Evolutionary conservation across 306 rosid species (phyloP).

Genomic region (Lathyrus oleraceus): DNA sequence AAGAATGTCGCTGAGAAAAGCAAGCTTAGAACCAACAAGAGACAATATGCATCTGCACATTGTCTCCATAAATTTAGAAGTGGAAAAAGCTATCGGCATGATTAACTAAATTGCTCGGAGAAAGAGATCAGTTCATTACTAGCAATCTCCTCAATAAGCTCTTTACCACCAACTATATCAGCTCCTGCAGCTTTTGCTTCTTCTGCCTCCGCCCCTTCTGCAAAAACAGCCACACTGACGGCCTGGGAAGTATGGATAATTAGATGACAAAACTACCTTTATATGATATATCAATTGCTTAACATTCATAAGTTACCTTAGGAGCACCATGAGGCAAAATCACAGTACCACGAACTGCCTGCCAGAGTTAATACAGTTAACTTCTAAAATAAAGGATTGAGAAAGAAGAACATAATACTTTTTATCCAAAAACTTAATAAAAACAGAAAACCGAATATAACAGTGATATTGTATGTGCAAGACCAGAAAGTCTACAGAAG

Average conservation of each 20-base stretch:
- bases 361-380: constrained; percentile 50
- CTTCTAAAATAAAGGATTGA: constrained; percentile 21
- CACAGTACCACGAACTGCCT: constrained; percentile 98
- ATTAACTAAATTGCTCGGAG: constrained; percentile 22
- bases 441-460: background rate
- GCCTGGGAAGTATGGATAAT: constrained; percentile 59
- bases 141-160: constrained; percentile 89
- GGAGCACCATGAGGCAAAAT: constrained; percentile 87
- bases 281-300: constrained; percentile 17
- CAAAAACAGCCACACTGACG: constrained; percentile 94
- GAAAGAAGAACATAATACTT: background rate
- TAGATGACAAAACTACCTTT: constrained; percentile 42
- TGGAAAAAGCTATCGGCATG: constrained; percentile 9
- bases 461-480: background rate
- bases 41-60: constrained; percentile 1
- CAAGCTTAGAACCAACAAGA: constrained; percentile 30
- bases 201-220: constrained; percentile 94
- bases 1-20: background rate
- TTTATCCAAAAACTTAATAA: background rate
- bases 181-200: constrained; percentile 99
- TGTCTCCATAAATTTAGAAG: constrained; percentile 18
- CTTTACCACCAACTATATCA: constrained; percentile 96
- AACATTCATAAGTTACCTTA: constrained; percentile 58
- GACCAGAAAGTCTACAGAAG: background rate
- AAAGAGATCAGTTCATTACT: constrained; percentile 58